phyloP scores from a whole-genome alignment of 306 rosid species.

The Morella rubra region DNA sequence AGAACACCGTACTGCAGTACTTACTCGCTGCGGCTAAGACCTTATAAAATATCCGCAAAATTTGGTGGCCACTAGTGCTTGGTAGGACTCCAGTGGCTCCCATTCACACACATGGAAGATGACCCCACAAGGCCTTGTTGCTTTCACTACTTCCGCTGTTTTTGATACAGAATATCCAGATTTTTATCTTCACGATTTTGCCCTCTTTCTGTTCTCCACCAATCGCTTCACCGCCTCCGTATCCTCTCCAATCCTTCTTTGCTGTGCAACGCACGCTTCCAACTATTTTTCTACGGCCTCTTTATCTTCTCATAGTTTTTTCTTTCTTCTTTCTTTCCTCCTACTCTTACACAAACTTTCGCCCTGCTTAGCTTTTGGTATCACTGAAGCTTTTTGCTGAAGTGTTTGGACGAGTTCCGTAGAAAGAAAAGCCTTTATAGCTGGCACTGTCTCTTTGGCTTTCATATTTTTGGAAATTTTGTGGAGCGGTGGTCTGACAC shows the following conservation, averaged over 20 bases:
- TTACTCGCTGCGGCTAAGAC: not conserved
- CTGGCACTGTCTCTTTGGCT: not conserved
- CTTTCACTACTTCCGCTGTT: conserved; percentile 3
- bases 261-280: not conserved
- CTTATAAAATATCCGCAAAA: conserved; percentile 30
- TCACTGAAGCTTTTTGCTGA: not conserved
- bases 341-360: not conserved
- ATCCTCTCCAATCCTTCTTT: not conserved
- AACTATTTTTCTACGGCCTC: not conserved
- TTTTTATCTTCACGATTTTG: conserved; percentile 36
- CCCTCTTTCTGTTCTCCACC: conserved; percentile 32
- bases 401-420: not conserved
- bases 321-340: not conserved
- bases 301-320: not conserved
- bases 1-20: not conserved
- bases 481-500: not conserved
- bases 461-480: not conserved
- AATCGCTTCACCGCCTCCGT: conserved; percentile 23
- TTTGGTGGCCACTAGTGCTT: conserved; percentile 19
- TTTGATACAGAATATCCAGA: conserved; percentile 18
- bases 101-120: conserved; percentile 39
- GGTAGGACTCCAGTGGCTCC: conserved; percentile 8
- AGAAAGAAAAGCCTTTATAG: not conserved
- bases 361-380: not conserved
- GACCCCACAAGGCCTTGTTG: conserved; percentile 13